A percentile compares a stretch with the other conserved stretches of the same genome.
Conservation (phyloP, 805 yeast genomes). For the Spathaspora gorwiae region DNA sequence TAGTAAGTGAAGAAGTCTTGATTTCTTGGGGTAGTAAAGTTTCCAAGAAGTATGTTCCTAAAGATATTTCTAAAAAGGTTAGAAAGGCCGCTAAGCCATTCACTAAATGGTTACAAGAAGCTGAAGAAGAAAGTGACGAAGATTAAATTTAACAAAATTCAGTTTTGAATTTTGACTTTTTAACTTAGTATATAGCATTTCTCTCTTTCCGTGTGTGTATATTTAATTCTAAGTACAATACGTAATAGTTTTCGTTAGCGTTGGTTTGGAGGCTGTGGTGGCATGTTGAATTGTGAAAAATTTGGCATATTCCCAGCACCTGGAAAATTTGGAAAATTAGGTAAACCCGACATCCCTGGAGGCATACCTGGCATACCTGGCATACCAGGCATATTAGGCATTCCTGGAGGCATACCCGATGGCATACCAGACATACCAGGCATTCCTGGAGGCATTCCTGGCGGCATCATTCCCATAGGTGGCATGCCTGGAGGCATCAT, state of each 20-base stretch:
- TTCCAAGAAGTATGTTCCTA: slow-evolving; percentile 89
- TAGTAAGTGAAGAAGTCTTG: slow-evolving; percentile 78
- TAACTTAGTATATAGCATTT: too few relatives aligned
- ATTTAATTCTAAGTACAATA: too few relatives aligned
- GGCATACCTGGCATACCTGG: slow-evolving; percentile 21
- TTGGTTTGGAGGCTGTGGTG: slow-evolving; percentile 17
- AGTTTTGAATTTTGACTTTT: too few relatives aligned
- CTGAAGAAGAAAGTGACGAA: slow-evolving; percentile 74
- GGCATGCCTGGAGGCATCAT: slow-evolving; percentile 11
- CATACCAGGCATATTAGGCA: slow-evolving; percentile 11
- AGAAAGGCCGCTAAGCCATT: slow-evolving; percentile 96
- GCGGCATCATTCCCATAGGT: slow-evolving; percentile 15
- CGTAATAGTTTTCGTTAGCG: background rate
- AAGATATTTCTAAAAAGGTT: slow-evolving; percentile 87
- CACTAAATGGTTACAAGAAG: slow-evolving; percentile 90
- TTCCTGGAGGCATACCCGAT: slow-evolving; percentile 2
- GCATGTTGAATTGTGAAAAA: slow-evolving; percentile 1
- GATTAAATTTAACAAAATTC: slow-evolving; percentile 23
- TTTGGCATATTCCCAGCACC: background rate
- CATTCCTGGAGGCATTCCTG: slow-evolving; percentile 19
- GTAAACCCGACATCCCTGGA: slow-evolving; percentile 19
- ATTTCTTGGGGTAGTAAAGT: slow-evolving; percentile 85
- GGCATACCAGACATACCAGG: slow-evolving; percentile 1
- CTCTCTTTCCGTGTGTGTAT: too few relatives aligned
- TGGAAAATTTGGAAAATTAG: slow-evolving; percentile 24